Base-by-base conservation (phyloP, 1,284 basidiomycete species). In the Fistulina hepatica region DNA sequence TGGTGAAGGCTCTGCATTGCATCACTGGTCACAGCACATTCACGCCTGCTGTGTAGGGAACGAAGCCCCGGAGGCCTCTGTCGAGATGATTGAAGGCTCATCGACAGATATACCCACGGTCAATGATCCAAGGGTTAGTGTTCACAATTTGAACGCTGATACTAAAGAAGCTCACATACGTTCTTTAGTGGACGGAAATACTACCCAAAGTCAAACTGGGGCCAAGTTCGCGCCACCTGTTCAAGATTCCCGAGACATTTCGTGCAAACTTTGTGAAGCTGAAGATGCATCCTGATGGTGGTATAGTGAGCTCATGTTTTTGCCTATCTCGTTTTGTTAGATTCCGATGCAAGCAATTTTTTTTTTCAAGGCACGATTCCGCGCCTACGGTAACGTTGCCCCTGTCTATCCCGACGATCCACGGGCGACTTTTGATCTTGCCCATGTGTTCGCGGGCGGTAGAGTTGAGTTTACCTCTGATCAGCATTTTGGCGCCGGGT, bases 271-370 rank as follows among this genome's bases (percentile, higher is more conserved):
- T 86, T 54, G 76, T 97, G 46, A 95, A 90, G 60, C 73, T 97
- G 28, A 82, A 85, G 51, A 94, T 95, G 80, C 91, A 92, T 58
- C 94, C 94, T 2, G 94, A 98, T 55, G 95, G 94, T 33, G 94
- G 94, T 2, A 88, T 90, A 54, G 90, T 90, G 53, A 59, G 84
- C 64, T 30, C 33, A 43, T 24, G 45, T 20, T 40, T 25, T 41
- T 15, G 21, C 33, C 3, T 36, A 28, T 36, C n/a, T n/a, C n/a
- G n/a, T n/a, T n/a, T n/a, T n/a, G n/a, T n/a, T n/a, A n/a, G n/a
- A n/a, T n/a, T 15, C 11, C 33, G 33, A 20, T 10, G 21, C 37
- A 44, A 40, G 27, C 42, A 35, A 46, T 40, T 33, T 41, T 40
- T 39, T 38, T 31, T 44, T 15, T 40, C 5, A 43, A 91, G 86